Evolutionary conservation across 2,329 filamentous ascomycete genomes (phyloP).

Genomic region (Alternaria sp.): DNA sequence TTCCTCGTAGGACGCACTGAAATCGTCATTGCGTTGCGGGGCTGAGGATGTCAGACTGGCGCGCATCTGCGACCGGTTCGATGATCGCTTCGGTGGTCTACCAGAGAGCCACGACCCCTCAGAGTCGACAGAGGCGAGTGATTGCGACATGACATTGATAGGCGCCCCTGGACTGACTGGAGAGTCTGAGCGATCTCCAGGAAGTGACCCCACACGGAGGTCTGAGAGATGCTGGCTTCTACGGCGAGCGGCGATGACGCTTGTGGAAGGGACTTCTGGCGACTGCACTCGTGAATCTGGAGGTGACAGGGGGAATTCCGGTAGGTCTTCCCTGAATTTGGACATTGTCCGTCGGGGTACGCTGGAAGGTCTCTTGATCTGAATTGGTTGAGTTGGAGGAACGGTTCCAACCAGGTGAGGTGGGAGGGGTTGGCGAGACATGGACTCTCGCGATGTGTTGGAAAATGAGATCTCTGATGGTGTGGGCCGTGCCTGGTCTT

Average conservation of each 20-base stretch:
- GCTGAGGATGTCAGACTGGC: conserved; percentile 56
- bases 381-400: conserved; percentile 42
- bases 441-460: conserved; percentile 89
- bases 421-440: conserved; percentile 64
- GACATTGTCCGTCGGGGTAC: conserved; percentile 82
- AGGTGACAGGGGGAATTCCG: conserved; percentile 84
- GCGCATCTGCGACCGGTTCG: conserved; percentile 52
- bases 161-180: conserved; percentile 46
- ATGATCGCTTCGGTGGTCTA: conserved; percentile 61
- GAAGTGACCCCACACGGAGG: conserved; percentile 33
- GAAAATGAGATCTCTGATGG: conserved; percentile 78
- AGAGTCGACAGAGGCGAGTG: conserved; percentile 90
- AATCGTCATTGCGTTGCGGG: conserved; percentile 58
- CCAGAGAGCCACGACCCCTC: conserved; percentile 96
- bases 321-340: conserved; percentile 89
- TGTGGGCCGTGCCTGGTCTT: conserved; percentile 58
- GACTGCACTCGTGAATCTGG: conserved; percentile 82
- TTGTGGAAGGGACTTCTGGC: conserved; percentile 65
- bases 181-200: conserved; percentile 50
- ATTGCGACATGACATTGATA: conserved; percentile 69
- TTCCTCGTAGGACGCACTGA: conserved; percentile 69
- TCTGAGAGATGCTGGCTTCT: conserved; percentile 48
- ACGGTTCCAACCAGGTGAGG: conserved; percentile 55
- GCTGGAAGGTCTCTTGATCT: conserved; percentile 57
- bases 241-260: conserved; percentile 50